A percentile compares a stretch with the other conserved stretches of the same genome.
These are phyloP conservation scores for Alternaria viburni DNA, from an alignment of 2,329 filamentous ascomycete species.

Conservation along the genomic window DNA sequence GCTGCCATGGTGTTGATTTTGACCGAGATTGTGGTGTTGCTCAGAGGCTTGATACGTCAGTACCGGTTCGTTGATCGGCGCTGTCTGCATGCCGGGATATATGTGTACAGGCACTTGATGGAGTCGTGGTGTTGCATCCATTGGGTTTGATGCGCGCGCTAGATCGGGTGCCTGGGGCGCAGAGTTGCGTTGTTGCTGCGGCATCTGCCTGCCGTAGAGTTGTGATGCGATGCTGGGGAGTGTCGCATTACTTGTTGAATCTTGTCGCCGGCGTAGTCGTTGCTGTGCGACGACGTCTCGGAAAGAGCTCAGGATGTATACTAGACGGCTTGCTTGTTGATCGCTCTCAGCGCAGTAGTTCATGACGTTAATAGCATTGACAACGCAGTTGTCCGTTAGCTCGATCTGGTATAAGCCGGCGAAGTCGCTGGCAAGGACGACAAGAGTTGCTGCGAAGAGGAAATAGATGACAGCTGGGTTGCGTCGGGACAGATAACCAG, in stretches of 20 bases:
- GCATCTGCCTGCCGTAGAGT: slow-evolving; percentile 33
- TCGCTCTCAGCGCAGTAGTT: slow-evolving; percentile 50
- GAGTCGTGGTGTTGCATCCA: slow-evolving; percentile 28
- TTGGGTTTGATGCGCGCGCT: slow-evolving; percentile 16
- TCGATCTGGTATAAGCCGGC: slow-evolving; percentile 44
- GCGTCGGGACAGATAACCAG: slow-evolving; percentile 48
- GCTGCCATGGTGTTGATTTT: slow-evolving; percentile 3
- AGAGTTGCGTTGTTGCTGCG: slow-evolving; percentile 17
- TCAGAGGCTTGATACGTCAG: slow-evolving; percentile 10
- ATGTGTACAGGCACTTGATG: slow-evolving; percentile 47
- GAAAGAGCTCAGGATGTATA: slow-evolving; percentile 49
- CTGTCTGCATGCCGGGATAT: slow-evolving; percentile 44
- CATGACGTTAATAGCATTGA: slow-evolving; percentile 50
- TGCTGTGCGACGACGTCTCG: slow-evolving; percentile 47
- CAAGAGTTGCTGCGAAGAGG: slow-evolving; percentile 50
- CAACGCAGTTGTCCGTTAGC: slow-evolving; percentile 45
- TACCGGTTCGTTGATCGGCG: slow-evolving; percentile 27
- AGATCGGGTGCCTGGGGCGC: slow-evolving; percentile 1
- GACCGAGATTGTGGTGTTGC: not conserved
- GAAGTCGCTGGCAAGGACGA: slow-evolving; percentile 51
- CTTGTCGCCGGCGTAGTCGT: slow-evolving; percentile 34
- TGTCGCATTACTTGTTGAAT: slow-evolving; percentile 25
- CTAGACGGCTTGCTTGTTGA: slow-evolving; percentile 47
- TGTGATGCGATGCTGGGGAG: slow-evolving; percentile 45
- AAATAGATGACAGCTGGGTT: slow-evolving; percentile 52